Evolutionary conservation across 2,329 filamentous ascomycete species (phyloP).

Genomic region (Fusarium ramigenum): DNA sequence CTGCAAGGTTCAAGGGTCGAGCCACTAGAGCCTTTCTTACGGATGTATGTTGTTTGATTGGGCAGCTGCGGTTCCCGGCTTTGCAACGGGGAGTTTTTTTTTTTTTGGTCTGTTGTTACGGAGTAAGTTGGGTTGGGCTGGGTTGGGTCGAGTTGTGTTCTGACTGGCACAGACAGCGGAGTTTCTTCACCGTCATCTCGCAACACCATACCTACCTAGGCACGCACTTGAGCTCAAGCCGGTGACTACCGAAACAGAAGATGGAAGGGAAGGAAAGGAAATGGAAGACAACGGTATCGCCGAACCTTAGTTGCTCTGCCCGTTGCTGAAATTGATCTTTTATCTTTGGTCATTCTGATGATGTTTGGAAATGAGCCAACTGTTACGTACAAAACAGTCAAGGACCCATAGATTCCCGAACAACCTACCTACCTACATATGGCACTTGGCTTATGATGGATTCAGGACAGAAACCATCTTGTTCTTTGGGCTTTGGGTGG

Average conservation of each 20-base stretch:
- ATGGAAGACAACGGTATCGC: constrained; percentile 9
- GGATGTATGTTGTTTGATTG: constrained; percentile 35
- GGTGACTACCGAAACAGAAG: not conserved
- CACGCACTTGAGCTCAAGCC: not conserved
- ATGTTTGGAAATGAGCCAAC: constrained; percentile 26
- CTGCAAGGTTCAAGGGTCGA: too few relatives aligned
- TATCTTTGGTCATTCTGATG: constrained; percentile 5
- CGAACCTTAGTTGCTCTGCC: not conserved
- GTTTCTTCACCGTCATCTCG: constrained; percentile 20
- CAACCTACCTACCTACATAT: not conserved
- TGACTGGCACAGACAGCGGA: constrained; percentile 20
- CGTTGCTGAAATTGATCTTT: not conserved
- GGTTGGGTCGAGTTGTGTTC: not conserved
- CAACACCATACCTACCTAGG: not conserved
- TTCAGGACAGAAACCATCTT: not conserved
- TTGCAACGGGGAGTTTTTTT: constrained; percentile 6
- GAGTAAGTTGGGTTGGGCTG: not conserved
- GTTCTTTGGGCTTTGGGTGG: not conserved
- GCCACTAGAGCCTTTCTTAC: not conserved
- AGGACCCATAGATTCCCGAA: constrained; percentile 1
- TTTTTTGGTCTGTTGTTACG: not conserved
- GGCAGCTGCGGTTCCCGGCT: not conserved
- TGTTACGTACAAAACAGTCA: constrained; percentile 34
- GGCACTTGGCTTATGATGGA: not conserved
- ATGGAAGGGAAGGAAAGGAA: not conserved